phyloP scores from a whole-genome alignment of 2,329 filamentous ascomycete species.

The Lachnellula suecica region DNA sequence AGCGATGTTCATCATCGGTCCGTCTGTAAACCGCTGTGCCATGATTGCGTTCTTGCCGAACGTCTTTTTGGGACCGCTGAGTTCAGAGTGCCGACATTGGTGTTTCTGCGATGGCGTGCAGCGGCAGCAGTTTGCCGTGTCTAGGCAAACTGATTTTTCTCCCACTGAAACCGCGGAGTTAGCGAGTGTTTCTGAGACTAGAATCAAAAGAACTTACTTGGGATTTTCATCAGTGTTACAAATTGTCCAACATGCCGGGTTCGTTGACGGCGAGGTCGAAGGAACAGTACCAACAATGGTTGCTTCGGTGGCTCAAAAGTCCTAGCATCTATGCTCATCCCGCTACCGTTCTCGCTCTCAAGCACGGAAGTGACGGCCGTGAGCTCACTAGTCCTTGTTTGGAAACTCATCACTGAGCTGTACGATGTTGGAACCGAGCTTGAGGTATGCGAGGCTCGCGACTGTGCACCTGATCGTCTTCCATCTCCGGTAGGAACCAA shows the following conservation, averaged over 20 bases:
- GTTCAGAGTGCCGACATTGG: background rate
- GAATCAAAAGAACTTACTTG: background rate
- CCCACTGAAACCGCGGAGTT: background rate
- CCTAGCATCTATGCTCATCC: constrained; percentile 1
- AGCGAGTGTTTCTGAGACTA: background rate
- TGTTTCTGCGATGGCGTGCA: background rate
- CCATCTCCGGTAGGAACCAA: background rate
- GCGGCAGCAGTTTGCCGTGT: background rate
- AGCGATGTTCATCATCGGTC: constrained; percentile 4
- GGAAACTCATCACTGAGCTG: background rate
- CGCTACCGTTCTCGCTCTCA: background rate
- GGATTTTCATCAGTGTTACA: background rate
- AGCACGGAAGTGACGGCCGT: background rate
- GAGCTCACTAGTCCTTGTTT: background rate
- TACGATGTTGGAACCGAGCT: background rate
- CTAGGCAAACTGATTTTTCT: background rate
- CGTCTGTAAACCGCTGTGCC: background rate
- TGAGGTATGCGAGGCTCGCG: background rate
- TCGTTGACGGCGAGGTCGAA: background rate
- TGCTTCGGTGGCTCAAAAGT: constrained; percentile 2
- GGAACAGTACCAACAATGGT: constrained; percentile 4
- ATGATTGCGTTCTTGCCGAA: background rate
- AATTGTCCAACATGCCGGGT: background rate
- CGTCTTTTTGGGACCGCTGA: constrained; percentile 1
- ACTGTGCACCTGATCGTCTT: background rate